These are phyloP conservation scores for Apiospora kogelbergensis DNA, from an alignment of 2,329 filamentous ascomycete genomes.

Conservation along the genomic window DNA sequence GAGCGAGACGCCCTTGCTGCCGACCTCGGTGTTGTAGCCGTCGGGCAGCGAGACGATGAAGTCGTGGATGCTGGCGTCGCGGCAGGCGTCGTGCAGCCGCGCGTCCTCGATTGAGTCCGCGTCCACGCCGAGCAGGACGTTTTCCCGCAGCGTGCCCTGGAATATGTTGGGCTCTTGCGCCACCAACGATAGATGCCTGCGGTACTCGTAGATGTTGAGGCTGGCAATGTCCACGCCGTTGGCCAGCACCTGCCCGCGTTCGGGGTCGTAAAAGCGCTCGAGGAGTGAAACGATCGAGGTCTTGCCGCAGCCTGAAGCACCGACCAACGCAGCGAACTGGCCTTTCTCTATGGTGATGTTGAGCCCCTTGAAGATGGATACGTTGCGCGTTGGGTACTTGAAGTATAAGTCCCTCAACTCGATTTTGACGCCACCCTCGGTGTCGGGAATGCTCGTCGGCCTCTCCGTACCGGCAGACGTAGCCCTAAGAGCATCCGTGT, in stretches of 20 bases:
- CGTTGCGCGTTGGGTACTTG: constrained; percentile 58
- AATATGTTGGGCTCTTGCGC: constrained; percentile 75
- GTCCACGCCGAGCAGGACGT: constrained; percentile 65
- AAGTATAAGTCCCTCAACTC: constrained; percentile 59
- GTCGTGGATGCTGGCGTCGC: constrained; percentile 67
- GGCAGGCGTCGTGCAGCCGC: constrained; percentile 52
- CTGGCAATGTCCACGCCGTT: constrained; percentile 60
- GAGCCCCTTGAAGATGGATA: constrained; percentile 59
- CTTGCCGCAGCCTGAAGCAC: constrained; percentile 71
- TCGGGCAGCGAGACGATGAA: constrained; percentile 83
- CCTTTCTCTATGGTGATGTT: constrained; percentile 66
- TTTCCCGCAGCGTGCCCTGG: constrained; percentile 61
- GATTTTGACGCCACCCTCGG: constrained; percentile 52
- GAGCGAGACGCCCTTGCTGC: constrained; percentile 64
- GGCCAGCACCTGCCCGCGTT: constrained; percentile 63
- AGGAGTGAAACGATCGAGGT: constrained; percentile 67
- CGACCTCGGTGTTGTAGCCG: constrained; percentile 88
- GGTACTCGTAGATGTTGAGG: constrained; percentile 62
- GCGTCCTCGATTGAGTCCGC: constrained; percentile 52
- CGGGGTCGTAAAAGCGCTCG: constrained; percentile 70
- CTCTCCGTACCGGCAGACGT: background rate
- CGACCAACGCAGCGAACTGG: constrained; percentile 70
- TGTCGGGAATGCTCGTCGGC: constrained; percentile 40
- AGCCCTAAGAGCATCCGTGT: constrained; percentile 18
- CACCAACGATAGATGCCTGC: constrained; percentile 66